Evolutionary conservation across 106 monocot genomes (phyloP).

Genomic region (Alisma plantagoaquatica): DNA sequence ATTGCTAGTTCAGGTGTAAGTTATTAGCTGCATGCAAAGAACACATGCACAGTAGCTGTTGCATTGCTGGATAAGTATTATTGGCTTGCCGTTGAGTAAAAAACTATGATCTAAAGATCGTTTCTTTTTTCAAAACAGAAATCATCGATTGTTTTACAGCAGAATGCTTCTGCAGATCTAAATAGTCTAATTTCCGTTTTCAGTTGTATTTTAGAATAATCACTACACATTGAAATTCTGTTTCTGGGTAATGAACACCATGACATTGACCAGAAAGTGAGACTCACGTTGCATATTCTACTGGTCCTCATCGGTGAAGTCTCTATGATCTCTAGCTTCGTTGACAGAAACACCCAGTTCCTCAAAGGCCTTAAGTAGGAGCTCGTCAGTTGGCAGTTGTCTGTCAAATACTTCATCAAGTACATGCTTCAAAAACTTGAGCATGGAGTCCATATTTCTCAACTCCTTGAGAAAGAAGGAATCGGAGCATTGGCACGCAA

Average conservation of each 20-base stretch:
- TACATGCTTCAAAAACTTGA: conserved; percentile 58
- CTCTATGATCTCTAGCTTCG: conserved; percentile 51
- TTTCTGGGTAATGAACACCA: not conserved
- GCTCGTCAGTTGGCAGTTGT: conserved; percentile 21
- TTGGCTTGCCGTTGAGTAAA: too few species aligned
- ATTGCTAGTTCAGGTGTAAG: too few species aligned
- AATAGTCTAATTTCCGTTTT: too few species aligned
- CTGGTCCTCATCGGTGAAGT: conserved; percentile 37
- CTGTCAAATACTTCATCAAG: conserved; percentile 43
- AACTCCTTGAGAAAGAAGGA: conserved; percentile 29
- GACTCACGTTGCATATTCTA: conserved; percentile 56
- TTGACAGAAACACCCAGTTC: conserved; percentile 49
- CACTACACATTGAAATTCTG: not conserved
- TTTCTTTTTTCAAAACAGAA: not conserved
- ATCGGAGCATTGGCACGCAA: conserved; percentile 31
- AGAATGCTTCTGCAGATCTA: not conserved
- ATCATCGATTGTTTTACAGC: not conserved
- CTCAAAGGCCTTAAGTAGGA: conserved; percentile 30
- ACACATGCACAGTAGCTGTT: too few species aligned
- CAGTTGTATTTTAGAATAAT: too few species aligned
- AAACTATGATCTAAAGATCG: not conserved
- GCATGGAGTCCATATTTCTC: conserved; percentile 27
- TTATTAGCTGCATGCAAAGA: too few species aligned
- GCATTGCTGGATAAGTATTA: too few species aligned
- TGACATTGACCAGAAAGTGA: conserved; percentile 2